Evolutionary conservation across 2,329 filamentous ascomycete genomes (phyloP).

Genomic region (Alternaria gansuensis): DNA sequence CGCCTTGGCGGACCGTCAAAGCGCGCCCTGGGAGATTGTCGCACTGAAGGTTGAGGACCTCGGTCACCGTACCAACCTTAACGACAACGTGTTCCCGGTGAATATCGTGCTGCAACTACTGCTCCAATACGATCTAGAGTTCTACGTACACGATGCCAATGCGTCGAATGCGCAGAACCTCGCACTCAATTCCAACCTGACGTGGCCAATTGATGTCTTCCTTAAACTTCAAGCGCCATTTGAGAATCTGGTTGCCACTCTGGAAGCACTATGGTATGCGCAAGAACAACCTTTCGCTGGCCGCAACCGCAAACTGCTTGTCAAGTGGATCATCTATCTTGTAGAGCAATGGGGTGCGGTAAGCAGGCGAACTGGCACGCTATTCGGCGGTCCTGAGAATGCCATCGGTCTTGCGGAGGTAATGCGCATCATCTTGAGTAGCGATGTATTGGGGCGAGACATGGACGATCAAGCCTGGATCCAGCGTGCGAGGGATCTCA

Average conservation of each 20-base stretch:
- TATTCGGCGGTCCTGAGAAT: constrained; percentile 69
- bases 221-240: constrained; percentile 68
- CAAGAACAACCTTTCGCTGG: constrained; percentile 72
- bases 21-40: constrained; percentile 74
- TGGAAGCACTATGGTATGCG: constrained; percentile 73
- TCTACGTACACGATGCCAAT: constrained; percentile 56
- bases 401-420: constrained; percentile 56
- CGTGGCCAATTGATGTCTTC: constrained; percentile 72
- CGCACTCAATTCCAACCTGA: constrained; percentile 46
- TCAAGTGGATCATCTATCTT: constrained; percentile 69
- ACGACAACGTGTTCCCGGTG: constrained; percentile 65
- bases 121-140: constrained; percentile 57
- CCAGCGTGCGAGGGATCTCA: constrained; percentile 41
- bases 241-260: constrained; percentile 68
- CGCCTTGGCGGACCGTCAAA: constrained; percentile 58
- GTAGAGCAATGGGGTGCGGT: constrained; percentile 68
- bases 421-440: constrained; percentile 55
- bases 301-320: constrained; percentile 63
- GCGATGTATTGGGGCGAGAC: constrained; percentile 50
- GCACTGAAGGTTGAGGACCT: constrained; percentile 67
- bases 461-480: constrained; percentile 50
- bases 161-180: constrained; percentile 25
- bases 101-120: constrained; percentile 50
- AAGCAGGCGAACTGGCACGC: constrained; percentile 61
- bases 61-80: constrained; percentile 64